Evolutionary conservation across 1,139 yeast genomes (phyloP), one percentile per base, ranked within the genome.

Genomic region (Sugiyamaella pinicola): DNA sequence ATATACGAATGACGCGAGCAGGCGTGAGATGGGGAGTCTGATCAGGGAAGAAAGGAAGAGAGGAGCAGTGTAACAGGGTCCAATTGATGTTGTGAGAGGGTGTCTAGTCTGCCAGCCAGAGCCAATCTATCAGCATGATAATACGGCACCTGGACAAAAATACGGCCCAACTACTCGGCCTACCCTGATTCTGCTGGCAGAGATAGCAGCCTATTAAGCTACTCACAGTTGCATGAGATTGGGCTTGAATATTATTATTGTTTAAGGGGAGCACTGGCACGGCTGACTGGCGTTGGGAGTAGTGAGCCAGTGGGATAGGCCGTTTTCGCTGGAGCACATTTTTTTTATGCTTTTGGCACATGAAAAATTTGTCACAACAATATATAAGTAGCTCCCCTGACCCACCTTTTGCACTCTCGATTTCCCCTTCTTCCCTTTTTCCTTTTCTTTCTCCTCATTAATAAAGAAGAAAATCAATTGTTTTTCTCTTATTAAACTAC

Each of bases 351-450:
- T 17, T 19, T 31, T 19, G 19, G 40, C 47, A 33, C 29, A 33
- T 43, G 47, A 43, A 43, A 43, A 43, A 43, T 33, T 35, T 35
- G 35, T 22, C 46, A 5, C 35, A 3, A 35, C 4, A 33, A 6
- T 44, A 47, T 47, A 47, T 28, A 47, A 47, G 24, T 21, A 34
- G 41, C 48, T 38, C 47, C 48, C 41, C 40, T 44, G 48, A 31
- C 24, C 31, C 40, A 31, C 35, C 17, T 6, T 31, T 24, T 12
- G 10, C 47, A 33, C 41, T 21, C 26, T 7, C 24, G 21, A 15
- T 38, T 22, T 38, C 22, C n/a, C 22, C 35, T 41, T 24, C 29
- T 39, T 17, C 18, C 19, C 19, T 43, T 43, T 43, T 29, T 45
- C n/a, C 33, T 43, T 37, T 29, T 21, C 22, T 37, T 37, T 24